These are phyloP conservation scores for Saksenaea oblongispora DNA, from an alignment of 371 early-diverging fungal genomes.

Conservation along the genomic window DNA sequence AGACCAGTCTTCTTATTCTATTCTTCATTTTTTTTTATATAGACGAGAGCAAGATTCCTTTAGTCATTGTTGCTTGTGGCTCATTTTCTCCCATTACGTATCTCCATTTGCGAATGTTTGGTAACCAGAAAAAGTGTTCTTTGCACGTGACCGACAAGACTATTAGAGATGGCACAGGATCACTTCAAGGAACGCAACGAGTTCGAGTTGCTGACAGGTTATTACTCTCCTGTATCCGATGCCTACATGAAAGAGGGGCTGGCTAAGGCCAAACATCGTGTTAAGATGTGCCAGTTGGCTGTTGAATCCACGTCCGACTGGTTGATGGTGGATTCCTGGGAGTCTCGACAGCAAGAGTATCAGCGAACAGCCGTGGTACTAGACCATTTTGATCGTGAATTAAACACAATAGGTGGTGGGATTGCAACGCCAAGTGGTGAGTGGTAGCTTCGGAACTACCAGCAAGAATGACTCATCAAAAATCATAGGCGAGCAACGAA, in stretches of 20 bases:
- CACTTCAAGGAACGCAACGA: constrained; percentile 71
- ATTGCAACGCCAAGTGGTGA: constrained; percentile 53
- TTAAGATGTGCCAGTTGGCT: constrained; percentile 92
- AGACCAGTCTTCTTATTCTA: background rate
- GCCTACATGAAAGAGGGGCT: constrained; percentile 91
- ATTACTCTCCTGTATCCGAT: constrained; percentile 96
- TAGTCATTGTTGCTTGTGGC: constrained; percentile 96
- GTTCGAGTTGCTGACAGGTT: constrained; percentile 92
- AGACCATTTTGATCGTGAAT: constrained; percentile 89
- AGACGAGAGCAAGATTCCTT: constrained; percentile 83
- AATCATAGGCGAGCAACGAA: constrained; percentile 49
- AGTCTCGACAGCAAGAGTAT: constrained; percentile 77
- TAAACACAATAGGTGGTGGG: constrained; percentile 74
- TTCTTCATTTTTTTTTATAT: background rate
- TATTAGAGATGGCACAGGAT: constrained; percentile 92
- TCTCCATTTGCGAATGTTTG: constrained; percentile 97
- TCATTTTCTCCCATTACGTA: constrained; percentile 97
- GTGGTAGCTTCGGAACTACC: background rate
- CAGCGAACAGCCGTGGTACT: constrained; percentile 90
- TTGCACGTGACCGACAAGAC: constrained; percentile 2
- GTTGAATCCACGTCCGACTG: constrained; percentile 81
- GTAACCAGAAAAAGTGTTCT: constrained; percentile 50
- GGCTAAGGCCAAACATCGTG: constrained; percentile 83
- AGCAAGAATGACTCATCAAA: background rate
- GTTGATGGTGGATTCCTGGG: constrained; percentile 98